Evolutionary conservation across 2,329 filamentous ascomycete species (phyloP), one percentile per base, ranked within the genome.

Genomic region (Neurospora sp.): DNA sequence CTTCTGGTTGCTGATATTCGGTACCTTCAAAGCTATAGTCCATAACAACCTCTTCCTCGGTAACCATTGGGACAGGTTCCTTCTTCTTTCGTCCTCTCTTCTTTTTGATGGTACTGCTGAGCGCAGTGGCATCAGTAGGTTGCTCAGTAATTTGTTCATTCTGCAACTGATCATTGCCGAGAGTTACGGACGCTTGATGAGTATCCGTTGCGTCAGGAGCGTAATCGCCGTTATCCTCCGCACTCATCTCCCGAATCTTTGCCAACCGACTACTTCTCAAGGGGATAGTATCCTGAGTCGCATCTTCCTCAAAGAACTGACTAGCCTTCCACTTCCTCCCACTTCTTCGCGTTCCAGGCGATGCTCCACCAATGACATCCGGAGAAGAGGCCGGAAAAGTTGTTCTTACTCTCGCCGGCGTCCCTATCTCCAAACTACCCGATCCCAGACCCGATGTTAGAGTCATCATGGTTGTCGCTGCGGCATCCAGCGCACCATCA

Each of bases 41-140:
- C 15, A 52, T 7, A 11, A 52, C 13, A 38, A 19, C 43, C 28
- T 73, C 70, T 28, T 71, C 43, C 28, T 40, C 38, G 17, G 39
- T 40, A n/a, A 33, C 52, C 52, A 6, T 36, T n/a, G 17, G 52
- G 15, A 62, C 15, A n/a, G 38, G 3, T 9, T 70, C 72, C 70
- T 76, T 79, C 70, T 74, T 76, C 67, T 77, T 78, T 15, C 76
- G 75, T 2, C 77, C 77, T 46, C 75, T 74, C 70, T 77, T 78
- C 67, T 75, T 76, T n/a, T 73, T 74, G 62, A 52, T n/a, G 46
- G n/a, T 72, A 67, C 36, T 73, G 69, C 28, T 66, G 52, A 33
- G 67, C 38, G 39, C n/a, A 19, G 66, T 17, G n/a, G 17, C 52
- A n/a, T 67, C 23, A 11, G 19, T 38, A 15, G 68, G 38, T 9